phyloP scores from a whole-genome alignment of 2,329 filamentous ascomycete species.

The Diaporthe velutina region DNA sequence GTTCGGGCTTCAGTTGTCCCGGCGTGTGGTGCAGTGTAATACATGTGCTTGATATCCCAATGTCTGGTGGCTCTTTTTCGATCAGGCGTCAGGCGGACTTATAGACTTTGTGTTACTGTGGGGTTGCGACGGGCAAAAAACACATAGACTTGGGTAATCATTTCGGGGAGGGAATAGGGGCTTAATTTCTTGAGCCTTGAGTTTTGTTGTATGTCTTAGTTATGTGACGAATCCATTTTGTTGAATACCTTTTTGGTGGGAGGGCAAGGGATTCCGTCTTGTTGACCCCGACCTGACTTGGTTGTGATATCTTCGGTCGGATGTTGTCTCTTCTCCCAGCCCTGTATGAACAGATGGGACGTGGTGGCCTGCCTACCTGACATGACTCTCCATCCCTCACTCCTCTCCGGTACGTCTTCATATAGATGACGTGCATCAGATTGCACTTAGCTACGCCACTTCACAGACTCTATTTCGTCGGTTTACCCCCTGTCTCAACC shows the following conservation, averaged over 20 bases:
- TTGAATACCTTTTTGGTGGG: neutral
- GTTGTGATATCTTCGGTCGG: neutral
- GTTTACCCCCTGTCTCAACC: neutral
- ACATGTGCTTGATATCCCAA: slow-evolving; percentile 34
- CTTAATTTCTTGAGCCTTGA: slow-evolving; percentile 24
- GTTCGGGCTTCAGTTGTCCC: slow-evolving; percentile 5
- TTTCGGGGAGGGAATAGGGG: neutral
- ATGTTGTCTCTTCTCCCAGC: neutral
- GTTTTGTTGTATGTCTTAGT: slow-evolving; percentile 28
- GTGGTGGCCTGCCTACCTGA: neutral
- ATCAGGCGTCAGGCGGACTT: slow-evolving; percentile 30
- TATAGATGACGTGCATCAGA: neutral
- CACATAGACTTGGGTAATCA: slow-evolving; percentile 28
- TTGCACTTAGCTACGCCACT: neutral
- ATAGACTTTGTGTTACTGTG: slow-evolving; percentile 29
- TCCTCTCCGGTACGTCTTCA: neutral
- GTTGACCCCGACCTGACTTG: neutral
- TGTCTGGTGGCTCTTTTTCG: slow-evolving; percentile 23
- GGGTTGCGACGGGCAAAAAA: slow-evolving; percentile 13
- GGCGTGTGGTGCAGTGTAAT: slow-evolving; percentile 25
- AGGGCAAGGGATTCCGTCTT: neutral
- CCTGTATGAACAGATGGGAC: neutral
- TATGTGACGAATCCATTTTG: slow-evolving; percentile 31
- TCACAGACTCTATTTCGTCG: neutral
- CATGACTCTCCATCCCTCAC: neutral